Conservation (phyloP, 768 basidiomycete genomes). For the Xerocomellus intermedius region DNA sequence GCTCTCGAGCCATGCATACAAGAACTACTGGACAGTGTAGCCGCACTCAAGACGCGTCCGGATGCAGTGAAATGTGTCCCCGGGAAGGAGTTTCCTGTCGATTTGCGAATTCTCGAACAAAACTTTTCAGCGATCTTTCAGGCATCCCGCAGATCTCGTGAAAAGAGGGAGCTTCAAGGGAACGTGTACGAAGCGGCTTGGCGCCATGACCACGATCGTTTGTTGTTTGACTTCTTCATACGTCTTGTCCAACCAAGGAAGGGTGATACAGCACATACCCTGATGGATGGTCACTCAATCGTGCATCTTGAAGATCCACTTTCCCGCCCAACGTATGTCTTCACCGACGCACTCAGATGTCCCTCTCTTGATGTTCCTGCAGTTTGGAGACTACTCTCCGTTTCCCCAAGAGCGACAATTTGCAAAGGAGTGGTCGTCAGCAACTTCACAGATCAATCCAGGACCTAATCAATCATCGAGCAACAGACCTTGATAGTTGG, state of each 20-base stretch:
- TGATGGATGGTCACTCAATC: not conserved
- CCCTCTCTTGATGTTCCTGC: not conserved
- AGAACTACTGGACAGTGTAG: constrained; percentile 1
- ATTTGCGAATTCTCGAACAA: constrained; percentile 1
- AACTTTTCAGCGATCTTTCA: constrained; percentile 13
- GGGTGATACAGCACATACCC: not conserved
- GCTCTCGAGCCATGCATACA: constrained; percentile 7
- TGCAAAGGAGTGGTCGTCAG: not conserved
- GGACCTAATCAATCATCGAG: accelerated
- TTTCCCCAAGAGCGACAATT: not conserved
- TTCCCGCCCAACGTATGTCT: constrained; percentile 2
- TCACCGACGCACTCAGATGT: not conserved
- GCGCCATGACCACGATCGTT: constrained; percentile 10
- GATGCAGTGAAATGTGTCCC: not conserved
- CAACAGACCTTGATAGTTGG: not conserved
- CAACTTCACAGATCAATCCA: not conserved
- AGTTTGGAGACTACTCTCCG: constrained; percentile 3
- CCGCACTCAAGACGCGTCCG: not conserved
- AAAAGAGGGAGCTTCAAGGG: not conserved
- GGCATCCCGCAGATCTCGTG: constrained; percentile 8
- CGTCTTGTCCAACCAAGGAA: not conserved
- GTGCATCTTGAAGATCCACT: not conserved
- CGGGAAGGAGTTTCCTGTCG: not conserved
- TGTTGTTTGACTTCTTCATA: constrained; percentile 11
- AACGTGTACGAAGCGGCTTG: not conserved